phyloP scores from a whole-genome alignment of 768 basidiomycete genomes.

The Boletus tylopilopsis region DNA sequence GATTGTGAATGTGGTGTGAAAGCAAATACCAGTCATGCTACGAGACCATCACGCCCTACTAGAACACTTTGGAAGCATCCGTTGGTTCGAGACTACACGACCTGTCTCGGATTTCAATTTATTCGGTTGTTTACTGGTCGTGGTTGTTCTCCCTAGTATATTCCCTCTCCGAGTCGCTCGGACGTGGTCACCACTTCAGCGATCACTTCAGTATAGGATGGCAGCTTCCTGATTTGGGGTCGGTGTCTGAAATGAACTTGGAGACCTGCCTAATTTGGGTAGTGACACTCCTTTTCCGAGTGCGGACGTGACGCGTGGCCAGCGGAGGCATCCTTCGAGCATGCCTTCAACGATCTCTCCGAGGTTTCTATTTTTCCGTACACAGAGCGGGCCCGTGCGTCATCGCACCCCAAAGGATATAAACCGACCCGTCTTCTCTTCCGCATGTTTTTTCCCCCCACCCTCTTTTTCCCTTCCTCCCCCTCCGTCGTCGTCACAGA shows the following conservation, averaged over 20 bases:
- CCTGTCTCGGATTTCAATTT: too few relatives aligned
- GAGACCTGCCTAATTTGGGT: slow-evolving; percentile 25
- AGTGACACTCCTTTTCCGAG: slow-evolving; percentile 5
- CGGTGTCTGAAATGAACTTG: slow-evolving; percentile 26
- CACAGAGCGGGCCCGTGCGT: slow-evolving; percentile 28
- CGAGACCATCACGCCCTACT: too few relatives aligned
- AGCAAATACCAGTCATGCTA: too few relatives aligned
- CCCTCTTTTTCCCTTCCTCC: slow-evolving; percentile 7
- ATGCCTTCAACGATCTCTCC: slow-evolving; percentile 18
- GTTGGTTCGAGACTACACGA: too few relatives aligned
- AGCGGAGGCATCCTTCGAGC: slow-evolving; percentile 23
- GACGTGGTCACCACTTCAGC: not conserved
- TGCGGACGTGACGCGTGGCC: slow-evolving; percentile 9
- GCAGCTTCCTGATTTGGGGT: slow-evolving; percentile 14
- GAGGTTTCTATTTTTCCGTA: slow-evolving; percentile 19
- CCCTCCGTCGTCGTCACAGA: slow-evolving; percentile 6
- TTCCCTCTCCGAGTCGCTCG: not conserved
- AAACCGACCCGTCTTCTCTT: slow-evolving; percentile 15
- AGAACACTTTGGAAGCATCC: too few relatives aligned
- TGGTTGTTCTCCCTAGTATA: too few relatives aligned
- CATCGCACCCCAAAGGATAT: slow-evolving; percentile 21
- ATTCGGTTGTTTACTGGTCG: too few relatives aligned
- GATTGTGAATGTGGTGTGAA: too few relatives aligned
- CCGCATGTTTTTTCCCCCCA: slow-evolving; percentile 7
- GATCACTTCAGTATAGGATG: slow-evolving; percentile 18